A percentile compares a stretch with the other conserved stretches of the same genome.
These are phyloP conservation scores for Sporothrix pallida DNA, from an alignment of 2,329 filamentous ascomycete genomes.

Conservation along the genomic window DNA sequence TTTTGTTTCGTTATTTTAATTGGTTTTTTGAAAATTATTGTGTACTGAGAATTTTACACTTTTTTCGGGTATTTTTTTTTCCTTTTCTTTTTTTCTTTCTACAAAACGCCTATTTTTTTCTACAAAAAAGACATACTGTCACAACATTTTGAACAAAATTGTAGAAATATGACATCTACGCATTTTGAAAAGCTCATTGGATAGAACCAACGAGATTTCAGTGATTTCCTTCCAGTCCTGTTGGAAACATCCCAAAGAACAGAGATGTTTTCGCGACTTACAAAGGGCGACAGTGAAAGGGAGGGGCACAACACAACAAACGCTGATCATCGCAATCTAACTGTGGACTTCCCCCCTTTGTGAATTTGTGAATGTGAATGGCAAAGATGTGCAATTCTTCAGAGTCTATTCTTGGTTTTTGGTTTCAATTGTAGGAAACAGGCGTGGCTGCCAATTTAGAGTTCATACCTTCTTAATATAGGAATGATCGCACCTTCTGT, in stretches of 20 bases:
- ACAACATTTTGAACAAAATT: too few species aligned
- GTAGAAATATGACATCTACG: too few species aligned
- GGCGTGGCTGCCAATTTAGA: constrained; percentile 10
- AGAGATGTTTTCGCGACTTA: not conserved
- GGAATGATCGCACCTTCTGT: constrained; percentile 22
- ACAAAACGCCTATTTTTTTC: too few species aligned
- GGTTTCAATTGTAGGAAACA: not conserved
- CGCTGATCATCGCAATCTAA: constrained; percentile 18
- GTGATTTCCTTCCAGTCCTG: too few species aligned
- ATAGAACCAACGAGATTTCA: too few species aligned
- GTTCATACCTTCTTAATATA: not conserved
- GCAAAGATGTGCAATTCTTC: not conserved
- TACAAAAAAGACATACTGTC: too few species aligned
- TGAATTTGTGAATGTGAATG: not conserved
- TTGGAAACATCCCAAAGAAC: not conserved
- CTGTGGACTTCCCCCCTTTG: not conserved
- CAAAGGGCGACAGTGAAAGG: constrained; percentile 4
- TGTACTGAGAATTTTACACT: too few species aligned
- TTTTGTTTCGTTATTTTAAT: too few species aligned
- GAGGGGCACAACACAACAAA: not conserved
- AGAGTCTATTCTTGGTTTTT: not conserved
- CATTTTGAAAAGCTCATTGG: too few species aligned
- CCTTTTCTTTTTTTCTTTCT: too few species aligned
- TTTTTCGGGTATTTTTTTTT: too few species aligned
- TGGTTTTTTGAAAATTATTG: too few species aligned